Percentiles rank a stretch among this genome's conserved stretches.
Evolutionary conservation across 2,329 filamentous ascomycete genomes (phyloP).

Genomic region (Berkeleyomyces basicola): DNA sequence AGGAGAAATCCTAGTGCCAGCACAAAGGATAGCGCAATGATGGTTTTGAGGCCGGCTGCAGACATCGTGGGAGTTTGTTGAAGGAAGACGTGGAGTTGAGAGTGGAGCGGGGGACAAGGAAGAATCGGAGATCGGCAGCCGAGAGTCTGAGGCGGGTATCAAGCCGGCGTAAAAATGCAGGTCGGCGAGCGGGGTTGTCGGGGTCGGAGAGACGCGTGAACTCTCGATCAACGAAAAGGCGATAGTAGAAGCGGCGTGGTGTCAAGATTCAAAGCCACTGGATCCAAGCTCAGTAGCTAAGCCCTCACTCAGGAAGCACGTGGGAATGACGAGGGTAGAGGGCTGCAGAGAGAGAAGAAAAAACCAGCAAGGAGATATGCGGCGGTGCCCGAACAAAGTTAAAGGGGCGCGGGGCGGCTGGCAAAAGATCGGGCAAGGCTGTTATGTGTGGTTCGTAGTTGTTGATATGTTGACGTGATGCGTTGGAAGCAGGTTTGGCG

Average conservation of each 20-base stretch:
- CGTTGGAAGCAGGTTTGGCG: neutral
- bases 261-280: neutral
- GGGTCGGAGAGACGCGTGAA: neutral
- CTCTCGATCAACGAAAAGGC: neutral
- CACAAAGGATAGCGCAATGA: conserved; percentile 97
- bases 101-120: neutral
- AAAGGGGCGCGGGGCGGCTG: neutral
- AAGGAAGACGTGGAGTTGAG: neutral
- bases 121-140: neutral
- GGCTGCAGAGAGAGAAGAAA: neutral
- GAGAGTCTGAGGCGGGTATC: neutral
- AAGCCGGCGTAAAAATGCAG: neutral
- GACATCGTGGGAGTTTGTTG: conserved; percentile 23
- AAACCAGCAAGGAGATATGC: neutral
- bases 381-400: too few relatives aligned
- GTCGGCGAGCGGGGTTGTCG: neutral
- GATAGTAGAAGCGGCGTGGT: neutral
- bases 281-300: neutral
- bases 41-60: conserved; percentile 91
- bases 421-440: neutral
- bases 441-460: neutral
- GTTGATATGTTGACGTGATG: neutral
- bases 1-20: conserved; percentile 97
- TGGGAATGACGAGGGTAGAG: neutral
- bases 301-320: neutral